Evolutionary conservation across 441 rosid species (phyloP).

Genomic region (Melastoma candidum): DNA sequence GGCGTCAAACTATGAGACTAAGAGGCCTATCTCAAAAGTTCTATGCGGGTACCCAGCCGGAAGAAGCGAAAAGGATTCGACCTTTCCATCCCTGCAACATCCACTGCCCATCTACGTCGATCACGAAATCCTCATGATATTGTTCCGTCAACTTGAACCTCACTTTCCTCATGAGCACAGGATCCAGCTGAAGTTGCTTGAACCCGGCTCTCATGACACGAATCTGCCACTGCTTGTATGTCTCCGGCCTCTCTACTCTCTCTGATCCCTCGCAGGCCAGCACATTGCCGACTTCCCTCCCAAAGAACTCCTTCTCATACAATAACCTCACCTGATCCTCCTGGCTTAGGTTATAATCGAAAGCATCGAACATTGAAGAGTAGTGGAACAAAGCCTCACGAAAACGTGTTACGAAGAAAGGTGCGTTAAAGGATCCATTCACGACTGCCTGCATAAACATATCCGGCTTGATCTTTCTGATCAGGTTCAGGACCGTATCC

Average conservation of each 20-base stretch:
- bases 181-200: slow-evolving; percentile 43
- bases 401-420: slow-evolving; percentile 42
- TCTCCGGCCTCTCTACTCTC: slow-evolving; percentile 72
- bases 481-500: slow-evolving; percentile 48
- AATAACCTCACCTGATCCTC: slow-evolving; percentile 40
- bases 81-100: slow-evolving; percentile 98
- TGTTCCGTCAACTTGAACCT: slow-evolving; percentile 23
- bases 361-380: slow-evolving; percentile 40
- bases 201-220: slow-evolving; percentile 62
- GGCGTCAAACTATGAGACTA: too few relatives aligned
- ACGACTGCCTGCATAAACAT: slow-evolving; percentile 40
- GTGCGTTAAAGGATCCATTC: slow-evolving; percentile 41
- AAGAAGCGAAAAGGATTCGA: slow-evolving; percentile 62
- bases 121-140: slow-evolving; percentile 39
- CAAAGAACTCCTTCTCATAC: slow-evolving; percentile 36
- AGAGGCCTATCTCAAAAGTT: background rate
- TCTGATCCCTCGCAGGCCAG: slow-evolving; percentile 50
- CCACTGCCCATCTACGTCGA: slow-evolving; percentile 68
- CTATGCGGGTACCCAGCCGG: slow-evolving; percentile 48
- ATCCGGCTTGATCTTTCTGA: slow-evolving; percentile 50
- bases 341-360: slow-evolving; percentile 20
- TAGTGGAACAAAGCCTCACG: slow-evolving; percentile 48
- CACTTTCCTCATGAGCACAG: slow-evolving; percentile 32
- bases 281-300: slow-evolving; percentile 35
- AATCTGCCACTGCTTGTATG: slow-evolving; percentile 80